Percentiles rank a stretch among this genome's conserved stretches.
Evolutionary conservation across 116 monocot species (phyloP).

Genomic region (Zostera marina): DNA sequence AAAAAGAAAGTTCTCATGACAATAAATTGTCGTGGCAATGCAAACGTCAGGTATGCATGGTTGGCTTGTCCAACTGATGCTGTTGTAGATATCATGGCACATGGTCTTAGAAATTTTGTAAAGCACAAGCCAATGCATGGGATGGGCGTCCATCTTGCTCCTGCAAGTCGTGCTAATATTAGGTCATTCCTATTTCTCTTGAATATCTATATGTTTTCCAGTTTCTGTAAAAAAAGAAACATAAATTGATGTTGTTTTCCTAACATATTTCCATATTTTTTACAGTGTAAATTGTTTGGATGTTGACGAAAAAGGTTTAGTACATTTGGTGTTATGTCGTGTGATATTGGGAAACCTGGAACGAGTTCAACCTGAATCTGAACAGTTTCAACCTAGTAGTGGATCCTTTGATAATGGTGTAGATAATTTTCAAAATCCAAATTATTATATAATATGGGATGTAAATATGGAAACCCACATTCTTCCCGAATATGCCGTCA

Average conservation of each 20-base stretch:
- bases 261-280: not conserved
- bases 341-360: constrained; percentile 83
- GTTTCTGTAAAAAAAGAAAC: not conserved
- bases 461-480: constrained; percentile 41
- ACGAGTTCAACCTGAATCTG: constrained; percentile 34
- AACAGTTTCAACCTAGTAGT: constrained; percentile 66
- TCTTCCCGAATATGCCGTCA: constrained; percentile 60
- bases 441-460: constrained; percentile 69
- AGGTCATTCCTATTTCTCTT: constrained; percentile 23
- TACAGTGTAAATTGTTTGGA: constrained; percentile 65
- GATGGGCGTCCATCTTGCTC: constrained; percentile 51
- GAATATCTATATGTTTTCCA: not conserved
- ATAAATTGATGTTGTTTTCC: not conserved
- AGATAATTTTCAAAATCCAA: constrained; percentile 73
- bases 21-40: constrained; percentile 41
- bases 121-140: constrained; percentile 32
- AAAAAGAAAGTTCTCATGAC: constrained; percentile 40
- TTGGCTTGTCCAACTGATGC: constrained; percentile 45
- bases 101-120: constrained; percentile 27
- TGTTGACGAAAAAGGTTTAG: constrained; percentile 56
- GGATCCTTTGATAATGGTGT: constrained; percentile 63
- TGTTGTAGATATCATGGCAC: constrained; percentile 35
- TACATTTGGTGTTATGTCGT: constrained; percentile 73
- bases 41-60: constrained; percentile 87
- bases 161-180: constrained; percentile 46